phyloP scores from a whole-genome alignment of 2,329 filamentous ascomycete species.

The Trichophyton equinum region DNA sequence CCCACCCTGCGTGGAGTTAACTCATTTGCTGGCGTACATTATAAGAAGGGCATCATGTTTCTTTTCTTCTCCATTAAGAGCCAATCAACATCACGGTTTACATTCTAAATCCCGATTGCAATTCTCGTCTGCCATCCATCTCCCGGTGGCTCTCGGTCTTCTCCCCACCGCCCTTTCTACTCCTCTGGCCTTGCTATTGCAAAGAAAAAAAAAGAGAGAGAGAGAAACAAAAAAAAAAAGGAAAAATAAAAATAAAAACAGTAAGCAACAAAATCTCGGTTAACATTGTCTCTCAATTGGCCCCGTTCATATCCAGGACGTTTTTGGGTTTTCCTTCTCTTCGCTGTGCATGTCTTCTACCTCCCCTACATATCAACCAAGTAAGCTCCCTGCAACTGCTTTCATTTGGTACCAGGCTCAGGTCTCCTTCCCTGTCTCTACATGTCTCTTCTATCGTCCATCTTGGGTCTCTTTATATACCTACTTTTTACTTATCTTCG shows the following conservation, averaged over 20 bases:
- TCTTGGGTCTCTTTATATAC: background rate
- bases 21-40: conserved; percentile 12
- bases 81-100: background rate
- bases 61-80: background rate
- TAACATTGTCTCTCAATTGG: background rate
- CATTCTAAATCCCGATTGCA: background rate
- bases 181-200: background rate
- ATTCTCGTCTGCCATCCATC: background rate
- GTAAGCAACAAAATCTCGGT: background rate
- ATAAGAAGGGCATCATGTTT: conserved; percentile 9
- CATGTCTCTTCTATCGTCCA: background rate
- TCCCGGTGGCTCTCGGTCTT: background rate
- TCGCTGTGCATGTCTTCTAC: background rate
- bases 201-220: background rate
- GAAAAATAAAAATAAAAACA: background rate
- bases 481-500: background rate
- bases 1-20: conserved; percentile 1
- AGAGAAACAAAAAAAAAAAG: background rate
- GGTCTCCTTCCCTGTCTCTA: background rate
- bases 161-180: background rate
- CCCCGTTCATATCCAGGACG: background rate
- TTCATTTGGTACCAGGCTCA: background rate
- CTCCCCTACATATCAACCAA: background rate
- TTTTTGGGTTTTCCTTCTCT: background rate
- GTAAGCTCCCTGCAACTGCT: background rate